These are phyloP conservation scores for Craterostigma plantagineum DNA, from an alignment of 257 asterid species.

Conservation along the genomic window DNA sequence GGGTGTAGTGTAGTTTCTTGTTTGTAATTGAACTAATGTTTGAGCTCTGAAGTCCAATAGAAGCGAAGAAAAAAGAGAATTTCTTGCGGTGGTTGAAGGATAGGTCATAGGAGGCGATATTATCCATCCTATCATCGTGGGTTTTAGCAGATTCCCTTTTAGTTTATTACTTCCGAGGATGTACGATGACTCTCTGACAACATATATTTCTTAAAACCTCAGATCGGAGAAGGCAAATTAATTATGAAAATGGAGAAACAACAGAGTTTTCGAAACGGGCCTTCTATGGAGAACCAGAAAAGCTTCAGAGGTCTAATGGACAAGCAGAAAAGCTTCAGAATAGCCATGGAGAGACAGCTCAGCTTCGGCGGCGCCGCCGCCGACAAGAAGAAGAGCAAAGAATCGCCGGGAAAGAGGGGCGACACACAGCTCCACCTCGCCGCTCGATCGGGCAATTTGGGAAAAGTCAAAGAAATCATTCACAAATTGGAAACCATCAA, in stretches of 20 bases:
- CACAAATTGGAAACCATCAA: constrained; percentile 28
- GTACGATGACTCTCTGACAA: too few relatives aligned
- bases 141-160: too few relatives aligned
- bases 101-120: too few relatives aligned
- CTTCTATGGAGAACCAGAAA: constrained; percentile 64
- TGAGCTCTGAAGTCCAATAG: too few relatives aligned
- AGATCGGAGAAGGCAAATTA: neutral
- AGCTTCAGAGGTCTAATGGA: constrained; percentile 85
- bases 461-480: constrained; percentile 55
- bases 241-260: constrained; percentile 48
- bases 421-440: constrained; percentile 85
- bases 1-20: too few relatives aligned
- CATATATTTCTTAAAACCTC: too few relatives aligned
- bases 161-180: too few relatives aligned
- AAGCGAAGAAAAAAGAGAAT: too few relatives aligned
- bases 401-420: constrained; percentile 89
- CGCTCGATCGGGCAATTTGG: constrained; percentile 67
- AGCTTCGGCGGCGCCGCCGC: constrained; percentile 74
- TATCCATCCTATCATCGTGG: too few relatives aligned
- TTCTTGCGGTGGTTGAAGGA: too few relatives aligned
- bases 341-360: constrained; percentile 82
- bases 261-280: constrained; percentile 39
- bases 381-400: constrained; percentile 60
- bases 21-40: too few relatives aligned
- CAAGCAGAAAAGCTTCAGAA: constrained; percentile 87